These are phyloP conservation scores for Gryganskiella cystojenkinii DNA, from an alignment of 192 early-diverging fungal species.

Conservation along the genomic window DNA sequence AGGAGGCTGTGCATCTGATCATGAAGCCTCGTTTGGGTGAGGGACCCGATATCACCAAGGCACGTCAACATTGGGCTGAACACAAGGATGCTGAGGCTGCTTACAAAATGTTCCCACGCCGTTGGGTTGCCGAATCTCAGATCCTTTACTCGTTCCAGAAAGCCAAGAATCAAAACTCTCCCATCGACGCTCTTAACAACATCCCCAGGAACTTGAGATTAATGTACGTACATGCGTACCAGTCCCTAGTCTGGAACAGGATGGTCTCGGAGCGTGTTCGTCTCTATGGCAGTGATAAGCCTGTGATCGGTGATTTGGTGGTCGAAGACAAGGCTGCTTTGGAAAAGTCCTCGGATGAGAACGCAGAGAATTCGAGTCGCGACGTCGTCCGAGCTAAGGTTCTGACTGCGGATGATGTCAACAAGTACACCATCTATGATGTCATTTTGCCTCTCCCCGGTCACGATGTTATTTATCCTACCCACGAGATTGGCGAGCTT, in stretches of 20 bases:
- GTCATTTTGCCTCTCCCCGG: constrained; percentile 96
- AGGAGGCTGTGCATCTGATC: constrained; percentile 80
- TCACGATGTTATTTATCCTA: constrained; percentile 79
- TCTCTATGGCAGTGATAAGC: constrained; percentile 67
- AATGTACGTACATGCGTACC: constrained; percentile 98
- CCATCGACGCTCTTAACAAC: constrained; percentile 72
- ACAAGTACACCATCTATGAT: constrained; percentile 83
- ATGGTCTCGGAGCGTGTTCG: constrained; percentile 80
- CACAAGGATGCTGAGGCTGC: constrained; percentile 70
- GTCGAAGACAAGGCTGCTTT: constrained; percentile 42
- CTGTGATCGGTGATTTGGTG: constrained; percentile 91
- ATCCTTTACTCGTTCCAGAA: constrained; percentile 71
- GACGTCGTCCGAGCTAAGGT: constrained; percentile 54
- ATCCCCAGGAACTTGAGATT: constrained; percentile 86
- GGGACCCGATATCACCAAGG: constrained; percentile 64
- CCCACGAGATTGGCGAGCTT: constrained; percentile 70
- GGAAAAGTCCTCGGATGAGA: constrained; percentile 19
- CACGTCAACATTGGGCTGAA: constrained; percentile 76
- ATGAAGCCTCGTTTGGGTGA: constrained; percentile 87
- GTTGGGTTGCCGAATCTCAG: constrained; percentile 77
- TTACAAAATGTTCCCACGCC: constrained; percentile 71
- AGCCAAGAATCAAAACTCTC: constrained; percentile 55
- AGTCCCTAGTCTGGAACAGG: constrained; percentile 95
- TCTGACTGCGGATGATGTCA: constrained; percentile 74
- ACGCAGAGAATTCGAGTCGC: constrained; percentile 27